Base-by-base conservation (phyloP, 108 stramenopile genomes). In the Bacterosira constricta region DNA sequence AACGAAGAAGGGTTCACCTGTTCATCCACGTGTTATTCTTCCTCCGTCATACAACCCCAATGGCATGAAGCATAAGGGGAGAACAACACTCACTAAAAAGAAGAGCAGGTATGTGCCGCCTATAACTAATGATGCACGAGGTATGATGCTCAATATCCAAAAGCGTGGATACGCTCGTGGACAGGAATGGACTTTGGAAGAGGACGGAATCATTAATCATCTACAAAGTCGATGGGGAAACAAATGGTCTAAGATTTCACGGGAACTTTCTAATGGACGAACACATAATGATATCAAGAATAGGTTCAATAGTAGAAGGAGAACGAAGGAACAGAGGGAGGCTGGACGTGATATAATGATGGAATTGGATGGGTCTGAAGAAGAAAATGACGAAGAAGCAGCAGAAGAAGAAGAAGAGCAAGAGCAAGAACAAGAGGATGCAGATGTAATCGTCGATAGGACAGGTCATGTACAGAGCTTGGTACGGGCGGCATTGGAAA, bases 391-490 rank as follows among this genome's bases (percentile, higher is more conserved):
- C 31, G 35, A 49, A 39, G 37, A 31, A 29, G 36, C 6, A 36
- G 31, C n/a, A 26, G 63, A 26, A 52, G 25, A 66, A 38, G 51
- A 53, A 39, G 29, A 41, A 38, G 25, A 0, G 0, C 8, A 26
- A 36, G 12, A 66, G 39, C n/a, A 53, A 39, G 38, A 50, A 52
- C 10, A 66, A 52, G 21, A 8, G n/a, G n/a, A n/a, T n/a, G n/a
- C 56, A 7, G 18, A 57, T 11, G 10, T 35, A 4, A 59, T 59
- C 57, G 57, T 30, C n/a, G 55, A 30, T 37, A 38, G 12, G 26
- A 17, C 20, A 25, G 44, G n/a, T 17, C 12, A 27, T 35, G 63
- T 21, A 8, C 12, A 30, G 63, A 34, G 32, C 20, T 6, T 42
- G 8, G 41, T 42, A 11, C 4, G 41, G 41, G 41, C 12, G 12